phyloP scores from a whole-genome alignment of 1,139 yeast species.

The Yamadazyma blattariae region DNA sequence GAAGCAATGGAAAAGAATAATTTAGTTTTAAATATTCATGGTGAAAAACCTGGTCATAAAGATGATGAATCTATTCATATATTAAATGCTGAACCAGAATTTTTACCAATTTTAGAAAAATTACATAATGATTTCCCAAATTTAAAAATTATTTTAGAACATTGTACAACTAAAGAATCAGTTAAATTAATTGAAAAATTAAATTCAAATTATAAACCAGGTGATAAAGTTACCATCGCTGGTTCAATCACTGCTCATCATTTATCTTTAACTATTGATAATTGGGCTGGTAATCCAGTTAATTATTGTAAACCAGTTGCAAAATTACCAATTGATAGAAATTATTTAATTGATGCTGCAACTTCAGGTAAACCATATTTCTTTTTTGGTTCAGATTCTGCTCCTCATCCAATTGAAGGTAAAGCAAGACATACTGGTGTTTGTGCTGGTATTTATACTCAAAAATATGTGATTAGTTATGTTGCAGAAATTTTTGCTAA shows the following conservation, averaged over 20 bases:
- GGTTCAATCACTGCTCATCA: slow-evolving; percentile 98
- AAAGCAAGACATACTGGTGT: slow-evolving; percentile 80
- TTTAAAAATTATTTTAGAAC: slow-evolving; percentile 85
- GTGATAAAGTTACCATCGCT: slow-evolving; percentile 59
- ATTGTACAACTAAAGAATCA: slow-evolving; percentile 91
- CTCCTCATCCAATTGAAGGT: slow-evolving; percentile 85
- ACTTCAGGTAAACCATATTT: slow-evolving; percentile 90
- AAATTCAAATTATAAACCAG: slow-evolving; percentile 48
- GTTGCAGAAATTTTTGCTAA: slow-evolving; percentile 83
- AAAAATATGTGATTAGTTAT: slow-evolving; percentile 76
- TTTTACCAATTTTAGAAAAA: slow-evolving; percentile 84
- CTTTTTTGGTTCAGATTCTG: slow-evolving; percentile 96
- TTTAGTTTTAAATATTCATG: slow-evolving; percentile 84
- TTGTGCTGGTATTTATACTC: slow-evolving; percentile 97
- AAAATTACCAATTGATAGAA: slow-evolving; percentile 79
- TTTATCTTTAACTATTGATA: slow-evolving; percentile 79
- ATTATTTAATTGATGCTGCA: slow-evolving; percentile 82
- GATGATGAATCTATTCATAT: slow-evolving; percentile 66
- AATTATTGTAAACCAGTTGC: slow-evolving; percentile 98
- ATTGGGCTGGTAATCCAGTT: slow-evolving; percentile 95
- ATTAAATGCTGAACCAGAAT: slow-evolving; percentile 88
- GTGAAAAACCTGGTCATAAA: slow-evolving; percentile 80
- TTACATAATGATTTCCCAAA: slow-evolving; percentile 83
- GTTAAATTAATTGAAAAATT: slow-evolving; percentile 70
- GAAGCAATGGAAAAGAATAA: slow-evolving; percentile 79